Evolutionary conservation across 83 land plant species (phyloP).

Genomic region (Picea abies): DNA sequence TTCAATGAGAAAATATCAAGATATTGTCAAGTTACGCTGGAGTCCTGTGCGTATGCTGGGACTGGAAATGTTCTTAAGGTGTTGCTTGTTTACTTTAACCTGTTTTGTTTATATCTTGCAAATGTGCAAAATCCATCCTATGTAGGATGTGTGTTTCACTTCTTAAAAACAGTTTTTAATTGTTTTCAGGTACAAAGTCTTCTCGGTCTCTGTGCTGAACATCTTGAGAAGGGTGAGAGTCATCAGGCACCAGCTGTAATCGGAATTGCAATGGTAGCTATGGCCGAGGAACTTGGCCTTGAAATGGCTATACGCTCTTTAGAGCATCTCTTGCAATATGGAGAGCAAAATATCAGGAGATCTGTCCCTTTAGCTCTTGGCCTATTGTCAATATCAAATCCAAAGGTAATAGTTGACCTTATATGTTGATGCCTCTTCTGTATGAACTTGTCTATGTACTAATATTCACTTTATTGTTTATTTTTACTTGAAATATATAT

Average conservation of each 20-base stretch:
- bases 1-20: constrained; percentile 89
- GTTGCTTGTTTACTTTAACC: not conserved
- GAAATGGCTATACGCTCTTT: constrained; percentile 96
- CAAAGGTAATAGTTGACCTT: constrained; percentile 65
- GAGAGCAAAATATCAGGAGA: constrained; percentile 92
- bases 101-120: not conserved
- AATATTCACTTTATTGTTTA: not conserved
- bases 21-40: constrained; percentile 87
- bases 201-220: constrained; percentile 87
- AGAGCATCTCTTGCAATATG: constrained; percentile 97
- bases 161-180: not conserved
- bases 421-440: not conserved
- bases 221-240: constrained; percentile 89
- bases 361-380: constrained; percentile 98
- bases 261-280: constrained; percentile 95
- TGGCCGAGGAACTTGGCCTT: constrained; percentile 97
- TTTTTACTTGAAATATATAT: not conserved
- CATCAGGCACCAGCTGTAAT: constrained; percentile 97
- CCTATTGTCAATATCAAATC: constrained; percentile 93
- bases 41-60: constrained; percentile 96
- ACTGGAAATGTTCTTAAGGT: constrained; percentile 99
- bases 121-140: not conserved
- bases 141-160: not conserved
- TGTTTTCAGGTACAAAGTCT: constrained; percentile 80
- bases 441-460: too few relatives aligned